Percentiles rank a stretch among this genome's conserved stretches.
These are phyloP conservation scores for Anisogramma anomala DNA, from an alignment of 2,329 filamentous ascomycete species.

Conservation along the genomic window DNA sequence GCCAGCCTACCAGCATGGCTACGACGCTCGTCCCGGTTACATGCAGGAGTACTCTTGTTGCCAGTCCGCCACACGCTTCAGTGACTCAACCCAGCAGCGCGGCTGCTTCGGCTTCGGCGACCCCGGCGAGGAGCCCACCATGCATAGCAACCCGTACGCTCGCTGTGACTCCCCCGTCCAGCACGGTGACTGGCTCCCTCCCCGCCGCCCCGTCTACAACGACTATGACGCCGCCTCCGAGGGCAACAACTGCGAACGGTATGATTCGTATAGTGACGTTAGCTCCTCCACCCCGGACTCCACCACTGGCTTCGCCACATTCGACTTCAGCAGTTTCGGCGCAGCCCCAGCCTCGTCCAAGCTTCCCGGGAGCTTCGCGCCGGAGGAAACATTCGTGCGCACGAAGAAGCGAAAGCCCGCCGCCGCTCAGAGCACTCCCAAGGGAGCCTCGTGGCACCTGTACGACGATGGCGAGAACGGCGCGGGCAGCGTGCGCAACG, in stretches of 20 bases:
- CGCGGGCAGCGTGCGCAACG: background rate
- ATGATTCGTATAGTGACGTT: background rate
- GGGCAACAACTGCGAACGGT: background rate
- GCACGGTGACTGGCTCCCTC: background rate
- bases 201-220: background rate
- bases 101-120: constrained; percentile 2
- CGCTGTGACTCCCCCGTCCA: background rate
- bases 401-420: background rate
- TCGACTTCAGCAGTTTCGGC: constrained; percentile 8
- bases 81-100: constrained; percentile 6
- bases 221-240: background rate
- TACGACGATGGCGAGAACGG: constrained; percentile 10
- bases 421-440: background rate
- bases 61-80: constrained; percentile 7
- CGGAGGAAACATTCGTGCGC: constrained; percentile 2
- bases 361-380: background rate
- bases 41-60: background rate
- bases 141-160: background rate
- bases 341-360: too few species aligned
- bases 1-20: background rate
- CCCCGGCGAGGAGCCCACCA: background rate
- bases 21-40: background rate
- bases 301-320: background rate
- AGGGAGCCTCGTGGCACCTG: constrained; percentile 5
- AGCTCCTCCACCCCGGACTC: background rate